Percentiles rank a stretch among this genome's conserved stretches.
Conservation (phyloP, 441 rosid genomes). For the Omphalea diandra region DNA sequence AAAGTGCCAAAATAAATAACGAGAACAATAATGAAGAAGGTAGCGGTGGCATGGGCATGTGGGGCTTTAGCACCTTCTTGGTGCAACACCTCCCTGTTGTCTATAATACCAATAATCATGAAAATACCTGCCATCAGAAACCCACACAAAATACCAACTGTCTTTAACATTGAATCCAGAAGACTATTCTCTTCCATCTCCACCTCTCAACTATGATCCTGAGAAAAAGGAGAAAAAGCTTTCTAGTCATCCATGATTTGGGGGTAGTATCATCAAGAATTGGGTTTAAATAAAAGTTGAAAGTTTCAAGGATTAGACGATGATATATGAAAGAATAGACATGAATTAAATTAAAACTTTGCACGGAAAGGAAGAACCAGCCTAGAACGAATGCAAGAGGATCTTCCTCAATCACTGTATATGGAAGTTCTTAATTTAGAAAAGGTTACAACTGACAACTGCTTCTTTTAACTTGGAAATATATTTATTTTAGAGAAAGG, state of each 20-base stretch:
- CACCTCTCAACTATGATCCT: not conserved
- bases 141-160: not conserved
- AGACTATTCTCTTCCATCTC: slow-evolving; percentile 13
- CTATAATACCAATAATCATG: slow-evolving; percentile 2
- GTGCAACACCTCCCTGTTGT: slow-evolving; percentile 4
- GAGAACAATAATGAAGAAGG: slow-evolving; percentile 1
- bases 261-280: too few species aligned
- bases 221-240: not conserved
- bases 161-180: not conserved
- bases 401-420: not conserved
- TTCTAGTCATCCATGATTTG: not conserved
- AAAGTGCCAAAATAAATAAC: not conserved
- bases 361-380: not conserved
- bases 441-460: not conserved
- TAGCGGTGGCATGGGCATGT: slow-evolving; percentile 6
- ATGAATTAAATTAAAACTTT: not conserved
- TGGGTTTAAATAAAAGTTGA: too few species aligned
- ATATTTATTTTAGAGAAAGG: too few species aligned
- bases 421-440: not conserved
- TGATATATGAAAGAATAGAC: too few species aligned
- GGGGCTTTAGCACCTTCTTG: not conserved
- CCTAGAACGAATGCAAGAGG: not conserved
- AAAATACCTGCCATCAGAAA: slow-evolving; percentile 4
- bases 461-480: not conserved
- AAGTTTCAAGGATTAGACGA: too few species aligned